Base-by-base conservation (phyloP, 2,329 filamentous ascomycete species). In the Shiraia bambusicola region DNA sequence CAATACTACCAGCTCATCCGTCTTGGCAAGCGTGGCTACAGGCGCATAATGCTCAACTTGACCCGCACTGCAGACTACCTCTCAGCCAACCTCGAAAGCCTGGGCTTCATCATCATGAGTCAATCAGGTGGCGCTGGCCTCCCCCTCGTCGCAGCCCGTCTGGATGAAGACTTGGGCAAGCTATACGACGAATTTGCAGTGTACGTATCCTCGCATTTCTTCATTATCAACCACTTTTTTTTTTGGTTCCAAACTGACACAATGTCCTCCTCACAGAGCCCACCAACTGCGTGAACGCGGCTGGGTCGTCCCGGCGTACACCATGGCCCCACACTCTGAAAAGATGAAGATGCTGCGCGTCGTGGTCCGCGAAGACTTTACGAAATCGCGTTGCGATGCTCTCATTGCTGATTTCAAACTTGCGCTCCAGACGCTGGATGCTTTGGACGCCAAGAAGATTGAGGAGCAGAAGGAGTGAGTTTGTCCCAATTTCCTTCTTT, bases 1-100 rank as follows among this genome's bases (percentile, higher is more conserved):
- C 92, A 97, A 72, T 97, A 96, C 75, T 96, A 97, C 75, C 91
- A 96, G 73, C 80, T 97, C 64, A 95, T 96, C 67, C 88, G 92
- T 22, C 83, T 97, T 3, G 92, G 92, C 47, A 95, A 94, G 79
- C 84, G 85, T 50, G 92, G 92, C 35, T 97, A 95, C 77, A 83
- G 86, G 41, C 79, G 85, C 60, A 95, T 97, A 75, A 96, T 96
- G 92, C 79, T 83, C 45, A 97, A 97, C 74, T 77, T 97, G 48
- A 96, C 89, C 16, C 82, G 87, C 38, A 95, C 87, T 1, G 84
- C 92, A 16, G 89, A 97, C 71, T 95, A 95, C 69, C 82, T 97
- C 10, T 80, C 87, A 33, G 77, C 80, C 2, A 79, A 83, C 19
- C 81, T 97, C 11, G 75, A 87, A 65, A 74, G 80, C 7, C 74